Conservation (phyloP, 805 yeast species). For the Torulaspora gathmanii region DNA sequence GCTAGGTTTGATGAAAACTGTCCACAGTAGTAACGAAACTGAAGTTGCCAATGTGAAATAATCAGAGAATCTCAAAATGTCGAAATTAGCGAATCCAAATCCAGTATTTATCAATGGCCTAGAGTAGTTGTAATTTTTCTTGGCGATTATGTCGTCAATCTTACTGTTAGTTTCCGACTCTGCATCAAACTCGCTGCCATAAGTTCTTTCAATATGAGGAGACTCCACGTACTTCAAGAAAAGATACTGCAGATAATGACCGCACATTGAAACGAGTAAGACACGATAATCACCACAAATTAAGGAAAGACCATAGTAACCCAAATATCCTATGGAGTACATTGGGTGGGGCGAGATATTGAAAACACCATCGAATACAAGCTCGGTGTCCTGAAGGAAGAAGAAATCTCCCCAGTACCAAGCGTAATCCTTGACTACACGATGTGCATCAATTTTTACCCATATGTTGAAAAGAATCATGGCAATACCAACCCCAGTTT, state of each 20-base stretch:
- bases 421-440: constrained; percentile 83
- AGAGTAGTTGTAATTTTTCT: constrained; percentile 42
- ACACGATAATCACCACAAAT: constrained; percentile 71
- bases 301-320: constrained; percentile 78
- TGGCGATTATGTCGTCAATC: constrained; percentile 36
- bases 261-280: constrained; percentile 61
- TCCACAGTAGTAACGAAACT: constrained; percentile 40
- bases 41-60: constrained; percentile 44
- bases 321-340: constrained; percentile 86
- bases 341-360: constrained; percentile 90
- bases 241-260: constrained; percentile 72
- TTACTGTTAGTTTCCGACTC: constrained; percentile 33
- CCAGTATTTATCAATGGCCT: constrained; percentile 52
- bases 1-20: constrained; percentile 30
- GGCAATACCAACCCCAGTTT: constrained; percentile 54
- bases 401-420: constrained; percentile 97
- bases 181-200: constrained; percentile 43
- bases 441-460: constrained; percentile 84
- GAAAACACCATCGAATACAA: constrained; percentile 83
- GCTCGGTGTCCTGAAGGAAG: constrained; percentile 64
- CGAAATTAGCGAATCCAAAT: constrained; percentile 50
- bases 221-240: constrained; percentile 72
- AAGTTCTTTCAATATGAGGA: constrained; percentile 81
- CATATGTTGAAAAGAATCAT: constrained; percentile 70
- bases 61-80: constrained; percentile 60